phyloP scores from a whole-genome alignment of 1,284 basidiomycete species.

The Ceratobasidium sp. region DNA sequence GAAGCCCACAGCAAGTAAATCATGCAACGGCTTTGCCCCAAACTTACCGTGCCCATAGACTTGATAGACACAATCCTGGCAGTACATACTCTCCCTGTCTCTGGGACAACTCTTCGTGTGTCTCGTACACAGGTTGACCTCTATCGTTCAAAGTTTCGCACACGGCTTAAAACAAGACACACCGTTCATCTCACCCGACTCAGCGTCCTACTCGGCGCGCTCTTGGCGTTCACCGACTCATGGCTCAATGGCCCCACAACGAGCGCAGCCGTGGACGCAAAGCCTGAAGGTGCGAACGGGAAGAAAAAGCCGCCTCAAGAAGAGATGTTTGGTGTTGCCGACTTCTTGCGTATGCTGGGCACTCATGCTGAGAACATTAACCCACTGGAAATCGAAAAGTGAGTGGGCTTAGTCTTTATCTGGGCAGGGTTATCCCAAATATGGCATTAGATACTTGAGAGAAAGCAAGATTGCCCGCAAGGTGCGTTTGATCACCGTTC shows the following conservation, averaged over 20 bases:
- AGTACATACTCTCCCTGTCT: conserved; percentile 82
- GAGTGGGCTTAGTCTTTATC: not conserved
- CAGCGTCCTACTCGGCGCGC: conserved; percentile 76
- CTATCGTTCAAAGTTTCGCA: conserved; percentile 86
- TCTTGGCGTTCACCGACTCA: conserved; percentile 70
- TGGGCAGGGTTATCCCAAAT: not conserved
- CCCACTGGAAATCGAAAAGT: conserved; percentile 80
- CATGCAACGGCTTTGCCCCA: not conserved
- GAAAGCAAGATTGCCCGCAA: conserved; percentile 82
- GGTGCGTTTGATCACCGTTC: conserved; percentile 46
- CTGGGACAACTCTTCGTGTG: conserved; percentile 69
- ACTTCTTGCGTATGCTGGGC: conserved; percentile 77
- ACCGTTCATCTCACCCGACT: conserved; percentile 86
- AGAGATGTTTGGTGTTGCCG: conserved; percentile 75
- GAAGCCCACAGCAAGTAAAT: conserved; percentile 91
- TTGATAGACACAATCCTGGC: conserved; percentile 90
- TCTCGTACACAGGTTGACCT: conserved; percentile 84
- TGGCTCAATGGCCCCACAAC: conserved; percentile 58
- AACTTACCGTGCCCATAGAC: conserved; percentile 64
- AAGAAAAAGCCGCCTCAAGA: conserved; percentile 55
- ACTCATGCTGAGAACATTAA: conserved; percentile 81
- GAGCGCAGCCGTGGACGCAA: conserved; percentile 57
- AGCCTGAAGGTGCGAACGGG: conserved; percentile 53
- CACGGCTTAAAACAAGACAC: conserved; percentile 80
- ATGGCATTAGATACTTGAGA: conserved; percentile 73